Percentiles rank a stretch among this genome's conserved stretches.
Evolutionary conservation across 768 basidiomycete genomes (phyloP).

Genomic region (Bullera alba): DNA sequence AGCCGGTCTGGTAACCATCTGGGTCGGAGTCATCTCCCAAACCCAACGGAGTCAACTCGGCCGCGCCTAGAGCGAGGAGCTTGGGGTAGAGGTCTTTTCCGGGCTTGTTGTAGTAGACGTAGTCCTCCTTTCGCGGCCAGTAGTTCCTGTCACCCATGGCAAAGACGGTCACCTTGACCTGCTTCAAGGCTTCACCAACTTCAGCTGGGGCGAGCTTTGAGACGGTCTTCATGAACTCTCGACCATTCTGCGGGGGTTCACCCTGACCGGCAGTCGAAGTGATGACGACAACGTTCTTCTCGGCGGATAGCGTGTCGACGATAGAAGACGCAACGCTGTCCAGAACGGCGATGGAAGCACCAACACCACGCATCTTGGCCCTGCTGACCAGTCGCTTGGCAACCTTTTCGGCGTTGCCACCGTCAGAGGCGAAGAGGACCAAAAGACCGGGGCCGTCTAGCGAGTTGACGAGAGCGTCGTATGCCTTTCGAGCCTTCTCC

Average conservation of each 20-base stretch:
- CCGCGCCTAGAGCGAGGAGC: conserved; percentile 69
- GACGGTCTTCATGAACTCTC: conserved; percentile 78
- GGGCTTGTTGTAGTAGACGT: conserved; percentile 97
- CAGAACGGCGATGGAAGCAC: conserved; percentile 65
- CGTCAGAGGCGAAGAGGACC: conserved; percentile 90
- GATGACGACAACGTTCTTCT: conserved; percentile 71
- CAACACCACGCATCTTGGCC: conserved; percentile 75
- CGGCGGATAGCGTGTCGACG: conserved; percentile 65
- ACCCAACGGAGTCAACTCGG: conserved; percentile 65
- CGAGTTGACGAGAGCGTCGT: conserved; percentile 70
- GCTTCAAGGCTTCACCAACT: conserved; percentile 55
- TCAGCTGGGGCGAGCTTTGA: conserved; percentile 48
- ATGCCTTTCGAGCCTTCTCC: conserved; percentile 71
- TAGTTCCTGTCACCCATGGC: conserved; percentile 98
- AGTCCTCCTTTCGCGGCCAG: conserved; percentile 94
- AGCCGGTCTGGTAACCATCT: conserved; percentile 91
- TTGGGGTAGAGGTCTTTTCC: conserved; percentile 79
- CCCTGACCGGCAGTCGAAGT: conserved; percentile 95
- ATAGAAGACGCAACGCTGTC: conserved; percentile 60
- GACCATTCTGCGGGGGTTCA: conserved; percentile 93
- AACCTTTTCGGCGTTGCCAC: conserved; percentile 90
- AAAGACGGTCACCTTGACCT: conserved; percentile 75
- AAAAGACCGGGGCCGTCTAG: conserved; percentile 84
- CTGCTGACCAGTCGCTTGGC: conserved; percentile 79
- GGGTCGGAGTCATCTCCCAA: conserved; percentile 96